Evolutionary conservation across 352 stramenopile genomes (phyloP).

Genomic region (Phytophthora citricola): DNA sequence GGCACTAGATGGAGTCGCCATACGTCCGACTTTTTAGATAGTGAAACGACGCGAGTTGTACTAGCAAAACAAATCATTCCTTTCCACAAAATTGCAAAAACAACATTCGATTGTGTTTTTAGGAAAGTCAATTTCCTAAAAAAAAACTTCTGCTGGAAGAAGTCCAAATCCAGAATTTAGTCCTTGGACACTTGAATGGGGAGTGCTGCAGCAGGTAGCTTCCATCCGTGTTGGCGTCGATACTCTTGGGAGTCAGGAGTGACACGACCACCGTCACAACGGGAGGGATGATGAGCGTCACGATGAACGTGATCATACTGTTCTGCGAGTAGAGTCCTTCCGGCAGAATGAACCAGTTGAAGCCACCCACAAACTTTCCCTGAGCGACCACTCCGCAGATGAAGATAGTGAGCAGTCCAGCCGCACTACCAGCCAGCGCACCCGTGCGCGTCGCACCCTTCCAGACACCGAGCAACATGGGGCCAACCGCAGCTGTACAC

Average conservation of each 20-base stretch:
- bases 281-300: conserved; percentile 71
- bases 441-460: conserved; percentile 49
- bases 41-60: no score
- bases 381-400: conserved; percentile 61
- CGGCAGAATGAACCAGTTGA: conserved; percentile 79
- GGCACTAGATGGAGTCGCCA: conserved; percentile 61
- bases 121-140: no score
- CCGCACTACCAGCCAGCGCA: conserved; percentile 55
- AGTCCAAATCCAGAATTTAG: background rate
- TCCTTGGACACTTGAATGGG: conserved; percentile 13
- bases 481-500: conserved; percentile 73
- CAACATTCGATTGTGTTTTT: no score
- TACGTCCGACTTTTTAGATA: conserved; percentile 11
- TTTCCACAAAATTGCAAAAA: no score
- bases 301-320: conserved; percentile 86
- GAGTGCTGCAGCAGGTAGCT: conserved; percentile 35
- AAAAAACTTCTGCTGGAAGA: no score
- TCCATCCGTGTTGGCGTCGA: conserved; percentile 20
- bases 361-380: conserved; percentile 71
- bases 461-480: conserved; percentile 73
- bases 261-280: conserved; percentile 64
- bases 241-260: conserved; percentile 39
- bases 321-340: conserved; percentile 79
- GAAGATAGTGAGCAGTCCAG: conserved; percentile 77
- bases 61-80: no score